Percentiles rank a stretch among this genome's conserved stretches.
phyloP scores from a whole-genome alignment of 2,329 filamentous ascomycete species.

The Aciculosporium take region DNA sequence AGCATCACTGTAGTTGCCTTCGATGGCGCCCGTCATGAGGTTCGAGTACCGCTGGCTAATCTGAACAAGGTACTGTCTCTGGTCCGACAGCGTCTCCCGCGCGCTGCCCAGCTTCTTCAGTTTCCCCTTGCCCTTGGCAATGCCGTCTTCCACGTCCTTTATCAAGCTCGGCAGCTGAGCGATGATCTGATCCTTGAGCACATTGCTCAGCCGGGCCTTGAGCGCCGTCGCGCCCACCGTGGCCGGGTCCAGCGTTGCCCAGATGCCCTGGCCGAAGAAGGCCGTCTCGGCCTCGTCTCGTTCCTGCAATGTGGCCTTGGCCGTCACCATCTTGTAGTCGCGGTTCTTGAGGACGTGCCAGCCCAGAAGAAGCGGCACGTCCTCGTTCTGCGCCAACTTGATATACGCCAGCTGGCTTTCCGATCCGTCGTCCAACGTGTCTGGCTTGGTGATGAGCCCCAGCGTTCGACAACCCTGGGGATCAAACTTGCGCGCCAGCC shows the following conservation, averaged over 20 bases:
- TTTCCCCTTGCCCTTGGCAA: conserved; percentile 18
- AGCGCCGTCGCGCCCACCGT: conserved; percentile 34
- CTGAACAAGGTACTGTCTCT: conserved; percentile 31
- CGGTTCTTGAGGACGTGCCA: conserved; percentile 39
- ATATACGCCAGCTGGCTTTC: conserved; percentile 25
- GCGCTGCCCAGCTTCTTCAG: conserved; percentile 34
- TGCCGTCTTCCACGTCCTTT: conserved; percentile 24
- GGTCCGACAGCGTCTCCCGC: conserved; percentile 29
- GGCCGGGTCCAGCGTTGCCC: conserved; percentile 19
- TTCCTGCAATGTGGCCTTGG: conserved; percentile 14
- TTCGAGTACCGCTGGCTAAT: conserved; percentile 29
- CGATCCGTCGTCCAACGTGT: conserved; percentile 20
- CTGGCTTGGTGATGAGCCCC: conserved; percentile 44
- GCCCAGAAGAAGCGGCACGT: conserved; percentile 33
- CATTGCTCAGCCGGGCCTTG: conserved; percentile 31
- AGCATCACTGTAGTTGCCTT: conserved; percentile 34
- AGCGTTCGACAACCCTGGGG: conserved; percentile 28
- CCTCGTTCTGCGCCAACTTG: conserved; percentile 28
- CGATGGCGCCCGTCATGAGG: conserved; percentile 29
- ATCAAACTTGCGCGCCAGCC: conserved; percentile 21
- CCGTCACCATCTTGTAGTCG: conserved; percentile 18
- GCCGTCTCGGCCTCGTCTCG: conserved; percentile 25
- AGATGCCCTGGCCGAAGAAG: conserved; percentile 30
- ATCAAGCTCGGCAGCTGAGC: conserved; percentile 29
- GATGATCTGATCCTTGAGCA: conserved; percentile 34